phyloP scores from a whole-genome alignment of 2,329 filamentous ascomycete genomes.

The Neoscytalidium dimidiatum region DNA sequence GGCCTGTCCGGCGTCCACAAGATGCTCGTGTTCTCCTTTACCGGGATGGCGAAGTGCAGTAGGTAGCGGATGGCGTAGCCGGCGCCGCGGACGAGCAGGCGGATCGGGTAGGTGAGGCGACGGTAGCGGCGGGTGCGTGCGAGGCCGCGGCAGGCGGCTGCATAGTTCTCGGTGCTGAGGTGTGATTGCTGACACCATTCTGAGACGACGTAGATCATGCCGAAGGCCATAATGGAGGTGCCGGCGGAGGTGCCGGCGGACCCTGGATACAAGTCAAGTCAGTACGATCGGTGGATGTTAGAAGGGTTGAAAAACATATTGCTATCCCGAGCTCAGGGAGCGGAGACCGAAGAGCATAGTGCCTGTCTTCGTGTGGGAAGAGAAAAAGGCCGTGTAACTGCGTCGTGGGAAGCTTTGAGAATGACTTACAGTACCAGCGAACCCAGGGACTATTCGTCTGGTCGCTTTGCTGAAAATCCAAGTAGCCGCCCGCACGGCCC shows the following conservation, averaged over 20 bases:
- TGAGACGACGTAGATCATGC: conserved; percentile 40
- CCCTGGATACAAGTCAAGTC: too few species aligned
- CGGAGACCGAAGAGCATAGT: too few species aligned
- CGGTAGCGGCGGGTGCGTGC: conserved; percentile 29
- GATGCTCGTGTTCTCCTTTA: background rate
- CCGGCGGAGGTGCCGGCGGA: conserved; percentile 33
- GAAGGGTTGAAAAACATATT: too few species aligned
- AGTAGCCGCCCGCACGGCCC: conserved; percentile 43
- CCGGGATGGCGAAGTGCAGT: background rate
- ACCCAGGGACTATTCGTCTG: conserved; percentile 34
- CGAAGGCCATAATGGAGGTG: conserved; percentile 30
- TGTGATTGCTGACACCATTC: conserved; percentile 42
- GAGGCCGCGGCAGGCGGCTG: conserved; percentile 30
- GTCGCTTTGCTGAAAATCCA: conserved; percentile 37
- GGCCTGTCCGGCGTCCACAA: background rate
- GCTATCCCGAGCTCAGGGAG: too few species aligned
- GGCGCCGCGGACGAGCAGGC: background rate
- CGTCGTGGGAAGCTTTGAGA: background rate
- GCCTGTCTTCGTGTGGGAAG: background rate
- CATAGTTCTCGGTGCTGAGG: conserved; percentile 36
- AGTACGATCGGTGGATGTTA: too few species aligned
- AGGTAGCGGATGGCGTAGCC: background rate
- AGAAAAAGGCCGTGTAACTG: too few species aligned
- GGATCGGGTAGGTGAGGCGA: conserved; percentile 24
- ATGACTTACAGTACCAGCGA: conserved; percentile 28